Evolutionary conservation across 2,329 filamentous ascomycete genomes (phyloP).

Genomic region (Xylariaceae sp.): DNA sequence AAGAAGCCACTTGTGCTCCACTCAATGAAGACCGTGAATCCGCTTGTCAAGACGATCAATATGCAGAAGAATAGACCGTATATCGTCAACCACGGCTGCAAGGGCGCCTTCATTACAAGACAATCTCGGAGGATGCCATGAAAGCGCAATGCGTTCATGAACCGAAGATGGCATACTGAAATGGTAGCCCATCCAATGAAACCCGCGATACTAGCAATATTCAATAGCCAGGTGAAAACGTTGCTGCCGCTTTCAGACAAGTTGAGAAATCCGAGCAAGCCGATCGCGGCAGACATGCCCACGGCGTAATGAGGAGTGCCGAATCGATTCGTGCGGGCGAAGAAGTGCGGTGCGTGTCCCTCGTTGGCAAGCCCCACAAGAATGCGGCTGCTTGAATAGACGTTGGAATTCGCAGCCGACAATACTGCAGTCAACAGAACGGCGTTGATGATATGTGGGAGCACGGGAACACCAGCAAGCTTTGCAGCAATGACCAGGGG

Average conservation of each 20-base stretch:
- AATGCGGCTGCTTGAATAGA: constrained; percentile 70
- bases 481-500: constrained; percentile 62
- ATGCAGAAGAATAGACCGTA: not conserved
- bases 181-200: not conserved
- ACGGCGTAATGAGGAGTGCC: constrained; percentile 65
- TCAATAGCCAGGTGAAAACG: constrained; percentile 72
- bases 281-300: constrained; percentile 53
- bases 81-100: not conserved
- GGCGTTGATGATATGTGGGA: constrained; percentile 72
- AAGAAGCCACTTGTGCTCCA: not conserved
- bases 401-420: constrained; percentile 74
- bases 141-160: not conserved
- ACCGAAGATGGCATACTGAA: not conserved
- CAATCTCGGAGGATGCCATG: not conserved
- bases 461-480: constrained; percentile 60
- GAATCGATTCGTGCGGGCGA: constrained; percentile 57
- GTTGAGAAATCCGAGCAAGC: constrained; percentile 67
- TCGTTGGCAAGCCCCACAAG: constrained; percentile 65
- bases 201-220: constrained; percentile 50
- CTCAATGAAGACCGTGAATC: not conserved
- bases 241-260: constrained; percentile 54
- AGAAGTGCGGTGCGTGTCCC: constrained; percentile 58
- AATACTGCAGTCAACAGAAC: constrained; percentile 75
- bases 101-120: not conserved
- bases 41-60: not conserved